Conservation (phyloP, 2,329 filamentous ascomycete genomes). For the Pseudocercospora fijiensis region DNA sequence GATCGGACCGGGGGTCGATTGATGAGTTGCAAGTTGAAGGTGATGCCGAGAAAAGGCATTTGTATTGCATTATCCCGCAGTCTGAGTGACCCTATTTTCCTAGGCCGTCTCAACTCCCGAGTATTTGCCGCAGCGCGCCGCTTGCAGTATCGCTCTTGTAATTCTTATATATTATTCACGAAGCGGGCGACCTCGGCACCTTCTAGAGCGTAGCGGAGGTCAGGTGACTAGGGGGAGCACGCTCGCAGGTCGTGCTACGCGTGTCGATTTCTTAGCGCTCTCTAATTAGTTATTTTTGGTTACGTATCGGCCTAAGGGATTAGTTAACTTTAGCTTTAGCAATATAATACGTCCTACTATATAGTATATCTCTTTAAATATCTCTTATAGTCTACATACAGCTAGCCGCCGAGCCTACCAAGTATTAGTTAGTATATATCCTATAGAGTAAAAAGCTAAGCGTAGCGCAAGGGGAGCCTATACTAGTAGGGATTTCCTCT, state of each 20-base stretch:
- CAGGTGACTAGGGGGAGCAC: too few relatives aligned
- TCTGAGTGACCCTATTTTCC: background rate
- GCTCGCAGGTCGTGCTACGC: too few relatives aligned
- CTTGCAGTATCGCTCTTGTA: slow-evolving; percentile 12
- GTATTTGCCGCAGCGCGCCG: background rate
- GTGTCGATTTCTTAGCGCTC: too few relatives aligned
- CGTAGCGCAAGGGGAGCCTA: background rate
- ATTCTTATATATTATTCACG: too few relatives aligned
- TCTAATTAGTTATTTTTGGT: too few relatives aligned
- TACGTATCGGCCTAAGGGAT: too few relatives aligned
- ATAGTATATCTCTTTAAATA: too few relatives aligned
- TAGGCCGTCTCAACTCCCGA: background rate
- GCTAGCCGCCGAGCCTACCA: background rate
- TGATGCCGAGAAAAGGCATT: background rate
- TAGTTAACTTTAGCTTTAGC: too few relatives aligned
- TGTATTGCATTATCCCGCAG: background rate
- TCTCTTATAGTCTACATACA: too few relatives aligned
- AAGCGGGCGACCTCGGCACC: too few relatives aligned
- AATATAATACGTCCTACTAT: too few relatives aligned
- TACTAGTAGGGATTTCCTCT: background rate
- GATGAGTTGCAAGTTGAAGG: background rate
- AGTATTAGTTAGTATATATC: background rate
- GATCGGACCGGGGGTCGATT: background rate
- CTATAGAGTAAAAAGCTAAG: background rate
- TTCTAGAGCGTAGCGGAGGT: too few relatives aligned